Conservation (phyloP, 2,329 filamentous ascomycete genomes). For the Alternaria viburni region DNA sequence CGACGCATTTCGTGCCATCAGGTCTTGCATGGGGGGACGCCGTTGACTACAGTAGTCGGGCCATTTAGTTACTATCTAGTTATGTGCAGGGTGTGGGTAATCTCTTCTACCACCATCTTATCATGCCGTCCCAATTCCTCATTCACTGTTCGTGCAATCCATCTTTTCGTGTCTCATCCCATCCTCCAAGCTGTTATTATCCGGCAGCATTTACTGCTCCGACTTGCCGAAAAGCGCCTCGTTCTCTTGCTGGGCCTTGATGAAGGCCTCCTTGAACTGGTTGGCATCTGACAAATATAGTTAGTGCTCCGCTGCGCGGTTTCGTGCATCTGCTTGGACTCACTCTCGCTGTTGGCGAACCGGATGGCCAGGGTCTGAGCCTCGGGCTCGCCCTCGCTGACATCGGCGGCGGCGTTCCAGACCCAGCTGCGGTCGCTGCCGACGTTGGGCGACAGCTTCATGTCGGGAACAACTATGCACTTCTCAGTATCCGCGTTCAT, state of each 20-base stretch:
- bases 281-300: conserved; percentile 74
- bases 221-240: conserved; percentile 74
- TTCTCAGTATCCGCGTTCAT: conserved; percentile 25
- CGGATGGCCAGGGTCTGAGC: conserved; percentile 95
- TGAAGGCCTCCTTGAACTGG: conserved; percentile 95
- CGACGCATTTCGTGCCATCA: neutral
- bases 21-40: conserved; percentile 14
- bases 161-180: conserved; percentile 15
- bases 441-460: conserved; percentile 98
- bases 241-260: conserved; percentile 96
- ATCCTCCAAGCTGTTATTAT: conserved; percentile 14
- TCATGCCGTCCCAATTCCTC: conserved; percentile 34
- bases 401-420: conserved; percentile 97
- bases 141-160: conserved; percentile 38
- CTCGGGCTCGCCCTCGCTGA: conserved; percentile 97
- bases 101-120: conserved; percentile 37
- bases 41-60: conserved; percentile 30
- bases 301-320: conserved; percentile 34
- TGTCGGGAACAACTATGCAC: conserved; percentile 84
- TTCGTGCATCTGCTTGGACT: conserved; percentile 49
- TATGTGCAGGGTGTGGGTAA: conserved; percentile 43
- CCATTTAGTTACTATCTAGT: conserved; percentile 43
- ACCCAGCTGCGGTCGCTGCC: conserved; percentile 99
- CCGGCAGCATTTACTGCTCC: conserved; percentile 51
- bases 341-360: conserved; percentile 97